Evolutionary conservation across 228 moss, liverwort and hornwort genomes (phyloP).

Genomic region (Sphagnum magellanicum): DNA sequence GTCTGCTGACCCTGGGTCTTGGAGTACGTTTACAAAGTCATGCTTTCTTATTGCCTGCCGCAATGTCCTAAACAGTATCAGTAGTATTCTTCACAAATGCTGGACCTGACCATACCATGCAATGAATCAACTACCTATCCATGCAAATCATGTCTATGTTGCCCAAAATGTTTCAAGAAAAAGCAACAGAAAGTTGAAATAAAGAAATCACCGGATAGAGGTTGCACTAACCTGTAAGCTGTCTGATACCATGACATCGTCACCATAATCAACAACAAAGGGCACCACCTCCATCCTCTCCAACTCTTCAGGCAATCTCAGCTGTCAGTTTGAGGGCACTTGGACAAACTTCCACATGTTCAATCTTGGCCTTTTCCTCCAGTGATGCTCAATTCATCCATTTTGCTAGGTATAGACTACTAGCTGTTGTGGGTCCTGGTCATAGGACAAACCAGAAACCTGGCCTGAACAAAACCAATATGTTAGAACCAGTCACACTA

Average conservation of each 20-base stretch:
- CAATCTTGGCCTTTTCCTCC: conserved; percentile 47
- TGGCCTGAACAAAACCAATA: conserved; percentile 14
- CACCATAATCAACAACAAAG: conserved; percentile 86
- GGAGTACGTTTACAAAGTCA: conserved; percentile 63
- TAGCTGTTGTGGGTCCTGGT: conserved; percentile 72
- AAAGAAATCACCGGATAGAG: neutral
- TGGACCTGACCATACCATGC: no score
- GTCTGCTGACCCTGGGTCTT: conserved; percentile 80
- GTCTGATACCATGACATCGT: conserved; percentile 57
- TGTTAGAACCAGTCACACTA: no score
- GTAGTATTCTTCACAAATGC: no score
- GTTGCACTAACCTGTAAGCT: conserved; percentile 59
- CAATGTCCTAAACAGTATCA: neutral
- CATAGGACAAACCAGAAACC: conserved; percentile 80
- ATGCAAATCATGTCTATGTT: no score
- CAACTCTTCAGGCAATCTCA: conserved; percentile 67
- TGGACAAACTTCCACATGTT: conserved; percentile 85
- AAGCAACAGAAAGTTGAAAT: no score
- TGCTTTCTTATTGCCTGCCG: conserved; percentile 81
- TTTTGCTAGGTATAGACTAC: conserved; percentile 56
- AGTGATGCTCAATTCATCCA: conserved; percentile 65
- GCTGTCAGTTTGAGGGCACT: conserved; percentile 59
- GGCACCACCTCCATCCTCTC: conserved; percentile 86
- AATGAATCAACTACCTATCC: no score
- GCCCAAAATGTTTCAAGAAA: no score